Evolutionary conservation across 2,329 filamentous ascomycete genomes (phyloP).

Genomic region (Acarospora socialis): DNA sequence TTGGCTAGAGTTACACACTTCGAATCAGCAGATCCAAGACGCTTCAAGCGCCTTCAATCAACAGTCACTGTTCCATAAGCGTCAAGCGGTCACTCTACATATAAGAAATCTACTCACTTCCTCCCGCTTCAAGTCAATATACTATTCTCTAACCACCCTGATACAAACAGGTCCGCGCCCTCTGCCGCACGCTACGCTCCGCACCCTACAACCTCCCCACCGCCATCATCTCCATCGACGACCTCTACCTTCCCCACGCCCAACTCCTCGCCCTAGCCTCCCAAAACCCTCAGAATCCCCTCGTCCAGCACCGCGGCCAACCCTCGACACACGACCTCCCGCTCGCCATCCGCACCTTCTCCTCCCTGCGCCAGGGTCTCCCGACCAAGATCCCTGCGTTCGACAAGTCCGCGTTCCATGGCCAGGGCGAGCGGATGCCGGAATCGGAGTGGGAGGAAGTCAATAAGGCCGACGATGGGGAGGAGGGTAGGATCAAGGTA

Average conservation of each 20-base stretch:
- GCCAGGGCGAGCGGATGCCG: constrained; percentile 61
- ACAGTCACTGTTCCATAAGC: too few relatives aligned
- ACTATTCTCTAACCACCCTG: too few relatives aligned
- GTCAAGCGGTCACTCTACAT: too few relatives aligned
- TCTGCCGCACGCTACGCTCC: constrained; percentile 46
- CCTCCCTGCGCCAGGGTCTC: constrained; percentile 36
- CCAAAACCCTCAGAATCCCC: constrained; percentile 52
- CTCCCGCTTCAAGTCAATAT: too few relatives aligned
- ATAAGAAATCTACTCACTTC: too few relatives aligned
- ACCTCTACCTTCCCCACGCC: constrained; percentile 67
- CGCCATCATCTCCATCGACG: constrained; percentile 69
- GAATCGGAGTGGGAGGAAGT: constrained; percentile 45
- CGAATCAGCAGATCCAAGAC: not conserved
- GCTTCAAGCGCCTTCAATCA: too few relatives aligned
- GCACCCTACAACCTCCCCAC: constrained; percentile 46
- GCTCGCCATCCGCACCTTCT: constrained; percentile 50
- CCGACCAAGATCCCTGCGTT: constrained; percentile 56
- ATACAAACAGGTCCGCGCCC: constrained; percentile 46
- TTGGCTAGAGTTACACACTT: not conserved
- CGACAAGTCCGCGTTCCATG: constrained; percentile 66
- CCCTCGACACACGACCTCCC: constrained; percentile 69
- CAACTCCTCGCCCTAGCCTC: constrained; percentile 52
- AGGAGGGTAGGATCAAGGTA: constrained; percentile 35
- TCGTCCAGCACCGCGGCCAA: constrained; percentile 71
- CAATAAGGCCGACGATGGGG: constrained; percentile 22